Evolutionary conservation across 306 rosid species (phyloP), one percentile per base, ranked within the genome.

Genomic region (Vigna mungo): DNA sequence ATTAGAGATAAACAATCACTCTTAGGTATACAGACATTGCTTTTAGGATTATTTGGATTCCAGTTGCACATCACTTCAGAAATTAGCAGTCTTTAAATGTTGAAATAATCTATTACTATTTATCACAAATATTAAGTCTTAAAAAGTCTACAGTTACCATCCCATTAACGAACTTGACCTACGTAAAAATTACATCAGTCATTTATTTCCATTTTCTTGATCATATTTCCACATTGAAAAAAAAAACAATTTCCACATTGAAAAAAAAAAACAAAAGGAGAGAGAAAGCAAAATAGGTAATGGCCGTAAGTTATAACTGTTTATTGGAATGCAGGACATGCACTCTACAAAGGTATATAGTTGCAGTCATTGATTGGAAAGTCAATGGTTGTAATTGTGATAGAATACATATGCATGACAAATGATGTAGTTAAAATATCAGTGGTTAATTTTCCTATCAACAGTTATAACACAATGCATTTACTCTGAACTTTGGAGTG

Each of bases 51-150:
- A 48, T 49, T 69, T 68, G 77, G 32, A 44, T 75, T 58, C 63
- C 16, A 7, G 16, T 52, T 49, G 21, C 70, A 80, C 36, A 55
- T 41, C 21, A 14, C 54, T 55, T 72, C 43, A 51, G 41, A 15
- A 36, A 36, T 36, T 34, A 36, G 15, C 47, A 68, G 74, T 30
- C 60, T 46, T 14, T 55, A 71, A 79, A 46, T 43, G 52, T 52
- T 79, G 5, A 47, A 36, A 77, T 46, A 55, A 68, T 67, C 52
- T 68, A 37, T 69, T 30, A 16, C 36, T 67, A 77, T 41, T 65
- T 39, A 71, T 71, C 68, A 65, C 64, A 25, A 16, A 15, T 36
- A 68, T n/a, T 12, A 56, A 6, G 21, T 58, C 63, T 46, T 47
- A 47, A 53, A 36, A 53, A 34, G 63, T 48, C 66, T 25, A 67